phyloP scores from a whole-genome alignment of 768 basidiomycete species.

The Hygrocybe punicea region DNA sequence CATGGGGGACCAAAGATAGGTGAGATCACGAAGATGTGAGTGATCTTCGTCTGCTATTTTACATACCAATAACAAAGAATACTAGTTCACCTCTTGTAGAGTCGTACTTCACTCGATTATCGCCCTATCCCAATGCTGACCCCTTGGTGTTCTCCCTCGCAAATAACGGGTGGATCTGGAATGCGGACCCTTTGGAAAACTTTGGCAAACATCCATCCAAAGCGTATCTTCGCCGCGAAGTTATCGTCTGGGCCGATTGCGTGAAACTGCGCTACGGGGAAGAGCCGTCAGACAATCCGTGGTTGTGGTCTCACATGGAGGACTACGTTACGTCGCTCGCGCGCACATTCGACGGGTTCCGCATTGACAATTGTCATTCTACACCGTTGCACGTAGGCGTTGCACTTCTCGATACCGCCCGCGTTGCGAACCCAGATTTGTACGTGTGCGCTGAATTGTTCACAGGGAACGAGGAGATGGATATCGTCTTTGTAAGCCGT shows the following conservation, averaged over 20 bases:
- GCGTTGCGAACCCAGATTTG: conserved; percentile 85
- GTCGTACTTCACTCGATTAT: conserved; percentile 85
- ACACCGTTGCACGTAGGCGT: conserved; percentile 97
- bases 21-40: conserved; percentile 70
- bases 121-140: conserved; percentile 39
- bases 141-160: conserved; percentile 75
- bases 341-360: conserved; percentile 86
- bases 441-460: conserved; percentile 97
- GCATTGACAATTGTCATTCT: conserved; percentile 98
- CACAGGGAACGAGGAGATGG: conserved; percentile 93
- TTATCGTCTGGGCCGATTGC: conserved; percentile 97
- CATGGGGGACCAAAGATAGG: conserved; percentile 80
- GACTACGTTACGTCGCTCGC: conserved; percentile 81
- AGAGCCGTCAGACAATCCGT: conserved; percentile 77
- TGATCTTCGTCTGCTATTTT: conserved; percentile 14
- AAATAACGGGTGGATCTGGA: conserved; percentile 99
- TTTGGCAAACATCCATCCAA: conserved; percentile 92
- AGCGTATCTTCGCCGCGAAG: conserved; percentile 91
- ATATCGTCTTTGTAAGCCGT: conserved; percentile 84
- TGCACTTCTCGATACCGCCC: conserved; percentile 86
- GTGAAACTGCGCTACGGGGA: conserved; percentile 95
- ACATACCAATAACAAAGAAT: conserved; percentile 6
- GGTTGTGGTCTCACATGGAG: conserved; percentile 92
- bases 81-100: conserved; percentile 81
- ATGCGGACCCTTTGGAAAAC: conserved; percentile 89